Evolutionary conservation across 108 stramenopile genomes (phyloP).

Genomic region (Conticribra guillardii): DNA sequence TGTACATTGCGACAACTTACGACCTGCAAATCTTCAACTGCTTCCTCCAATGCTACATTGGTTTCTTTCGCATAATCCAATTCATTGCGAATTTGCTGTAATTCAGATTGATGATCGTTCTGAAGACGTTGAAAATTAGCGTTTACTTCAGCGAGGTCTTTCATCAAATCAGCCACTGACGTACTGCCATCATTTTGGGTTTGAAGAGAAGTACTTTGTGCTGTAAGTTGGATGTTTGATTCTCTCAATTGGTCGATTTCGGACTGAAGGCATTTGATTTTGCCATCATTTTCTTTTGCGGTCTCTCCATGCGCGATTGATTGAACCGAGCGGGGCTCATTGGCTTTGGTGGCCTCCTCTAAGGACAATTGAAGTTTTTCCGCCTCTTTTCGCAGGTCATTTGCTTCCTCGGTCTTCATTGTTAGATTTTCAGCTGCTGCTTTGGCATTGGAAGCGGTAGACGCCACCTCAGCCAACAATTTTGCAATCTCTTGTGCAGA

Average conservation of each 20-base stretch:
- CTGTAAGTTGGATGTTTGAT: neutral
- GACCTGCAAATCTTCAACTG: conserved; percentile 21
- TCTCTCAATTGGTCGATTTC: too few relatives aligned
- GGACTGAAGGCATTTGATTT: too few relatives aligned
- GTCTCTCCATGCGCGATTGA: neutral
- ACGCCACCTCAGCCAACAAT: neutral
- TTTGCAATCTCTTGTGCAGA: conserved; percentile 5
- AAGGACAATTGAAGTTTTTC: neutral
- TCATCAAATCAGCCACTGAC: neutral
- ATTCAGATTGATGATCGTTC: conserved; percentile 6
- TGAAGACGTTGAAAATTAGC: conserved; percentile 8
- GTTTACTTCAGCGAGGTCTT: conserved; percentile 12
- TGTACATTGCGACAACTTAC: neutral
- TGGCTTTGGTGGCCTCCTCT: neutral
- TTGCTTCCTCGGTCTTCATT: neutral
- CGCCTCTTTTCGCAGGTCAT: neutral
- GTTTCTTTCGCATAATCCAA: conserved; percentile 10
- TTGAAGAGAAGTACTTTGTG: neutral
- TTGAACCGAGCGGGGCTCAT: neutral
- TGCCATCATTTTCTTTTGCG: too few relatives aligned
- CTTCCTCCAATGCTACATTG: conserved; percentile 26
- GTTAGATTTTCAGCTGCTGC: too few relatives aligned
- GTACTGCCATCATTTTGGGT: neutral
- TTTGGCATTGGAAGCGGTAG: too few relatives aligned
- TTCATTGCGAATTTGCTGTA: conserved; percentile 17